Percentiles rank a stretch among this genome's conserved stretches.
Conservation (phyloP, 2,329 filamentous ascomycete genomes). For the Bimuria novae-zelandiae region DNA sequence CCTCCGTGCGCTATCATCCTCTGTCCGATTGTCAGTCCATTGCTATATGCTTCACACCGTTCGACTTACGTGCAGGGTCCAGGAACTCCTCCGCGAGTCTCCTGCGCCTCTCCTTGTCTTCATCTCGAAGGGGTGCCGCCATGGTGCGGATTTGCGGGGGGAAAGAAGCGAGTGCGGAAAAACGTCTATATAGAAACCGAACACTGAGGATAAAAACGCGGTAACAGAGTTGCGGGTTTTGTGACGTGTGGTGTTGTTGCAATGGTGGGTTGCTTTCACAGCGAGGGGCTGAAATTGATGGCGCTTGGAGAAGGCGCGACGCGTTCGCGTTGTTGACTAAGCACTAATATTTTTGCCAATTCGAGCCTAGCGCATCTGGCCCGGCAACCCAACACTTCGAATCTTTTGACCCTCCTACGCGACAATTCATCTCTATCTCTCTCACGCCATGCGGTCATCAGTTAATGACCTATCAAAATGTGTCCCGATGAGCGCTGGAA, state of each 20-base stretch:
- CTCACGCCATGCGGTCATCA: too few species aligned
- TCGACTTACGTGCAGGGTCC: slow-evolving; percentile 75
- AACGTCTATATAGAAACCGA: not conserved
- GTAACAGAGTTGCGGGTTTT: slow-evolving; percentile 15
- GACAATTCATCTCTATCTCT: not conserved
- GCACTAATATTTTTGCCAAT: not conserved
- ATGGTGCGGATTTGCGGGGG: slow-evolving; percentile 22
- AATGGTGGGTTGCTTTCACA: slow-evolving; percentile 9
- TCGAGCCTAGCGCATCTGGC: not conserved
- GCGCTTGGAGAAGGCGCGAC: too few species aligned
- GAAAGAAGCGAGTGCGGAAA: not conserved
- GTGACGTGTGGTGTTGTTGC: slow-evolving; percentile 15
- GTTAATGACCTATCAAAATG: too few species aligned
- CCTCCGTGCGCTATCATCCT: slow-evolving; percentile 62
- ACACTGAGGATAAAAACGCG: not conserved
- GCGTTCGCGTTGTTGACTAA: not conserved
- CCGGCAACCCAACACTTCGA: not conserved
- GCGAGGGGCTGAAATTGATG: slow-evolving; percentile 26
- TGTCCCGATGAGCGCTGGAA: too few species aligned
- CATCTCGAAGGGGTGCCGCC: slow-evolving; percentile 67
- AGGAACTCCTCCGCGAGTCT: slow-evolving; percentile 90
- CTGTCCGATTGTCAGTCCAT: slow-evolving; percentile 46
- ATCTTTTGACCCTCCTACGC: too few species aligned
- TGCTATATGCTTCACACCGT: not conserved
- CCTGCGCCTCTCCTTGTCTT: slow-evolving; percentile 81